Evolutionary conservation across 2,329 filamentous ascomycete genomes (phyloP), one percentile per base, ranked within the genome.

Genomic region (Trichophyton rubrum): DNA sequence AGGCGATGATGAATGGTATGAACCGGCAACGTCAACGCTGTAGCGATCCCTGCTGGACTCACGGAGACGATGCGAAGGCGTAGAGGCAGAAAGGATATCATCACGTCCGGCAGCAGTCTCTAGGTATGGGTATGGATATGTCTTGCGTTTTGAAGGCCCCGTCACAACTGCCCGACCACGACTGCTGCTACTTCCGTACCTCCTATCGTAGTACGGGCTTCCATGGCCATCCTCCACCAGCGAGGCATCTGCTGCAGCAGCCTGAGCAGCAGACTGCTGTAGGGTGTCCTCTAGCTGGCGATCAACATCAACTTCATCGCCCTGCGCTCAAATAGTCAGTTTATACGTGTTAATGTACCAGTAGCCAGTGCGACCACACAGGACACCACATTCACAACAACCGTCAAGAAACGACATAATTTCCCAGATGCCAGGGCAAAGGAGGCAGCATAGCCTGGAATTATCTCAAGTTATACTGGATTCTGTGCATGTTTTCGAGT

Each of bases 61-160:
- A 15, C 30, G 3, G 4, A 8, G 49, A 20, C 27, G 49, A 55
- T 33, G 17, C 15, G 27, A 13, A 9, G 49, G 11, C 13, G 27
- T 27, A 7, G 49, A 20, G n/a, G 15, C 33, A 38, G 33, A 11
- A 11, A 38, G 49, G 49, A 27, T 20, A 55, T 35, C 49, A 17
- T 20, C 49, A 38, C 33, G 33, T 55, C 33, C 27, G 20, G 13
- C 30, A 38, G 33, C n/a, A 11, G 30, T 13, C 9, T 38, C 33
- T 38, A 9, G 33, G 33, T 38, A 38, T 38, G 33, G 33, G 33
- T 38, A 38, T 6, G 49, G 49, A 9, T 35, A 55, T 55, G 49
- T 9, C 20, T 55, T 55, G 49, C 49, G 49, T 35, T 55, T 55
- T 55, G 49, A 55, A 55, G 49, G 49, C 24, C 49, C 49, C 27